Evolutionary conservation across 768 basidiomycete genomes (phyloP).

Genomic region (Amylocystis lapponica): DNA sequence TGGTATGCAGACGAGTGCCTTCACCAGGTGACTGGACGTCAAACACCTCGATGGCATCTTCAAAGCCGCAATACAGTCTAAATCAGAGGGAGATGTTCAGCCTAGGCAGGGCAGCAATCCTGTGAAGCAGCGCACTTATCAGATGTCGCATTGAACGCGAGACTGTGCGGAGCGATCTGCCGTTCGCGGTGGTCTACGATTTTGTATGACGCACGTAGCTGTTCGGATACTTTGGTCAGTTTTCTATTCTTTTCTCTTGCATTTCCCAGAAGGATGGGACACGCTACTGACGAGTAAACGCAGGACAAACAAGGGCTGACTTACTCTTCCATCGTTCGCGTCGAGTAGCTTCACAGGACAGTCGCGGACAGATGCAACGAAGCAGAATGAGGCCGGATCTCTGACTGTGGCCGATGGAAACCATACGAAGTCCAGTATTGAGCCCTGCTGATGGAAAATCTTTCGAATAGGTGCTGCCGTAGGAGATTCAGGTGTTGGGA

Average conservation of each 20-base stretch:
- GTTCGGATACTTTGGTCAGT: neutral
- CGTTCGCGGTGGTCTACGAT: slow-evolving; percentile 95
- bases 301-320: too few species aligned
- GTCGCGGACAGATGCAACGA: slow-evolving; percentile 78
- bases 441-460: slow-evolving; percentile 49
- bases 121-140: slow-evolving; percentile 44
- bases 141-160: slow-evolving; percentile 69
- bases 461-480: neutral
- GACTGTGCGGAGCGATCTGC: slow-evolving; percentile 77
- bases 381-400: slow-evolving; percentile 69
- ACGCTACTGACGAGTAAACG: too few species aligned
- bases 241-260: too few species aligned
- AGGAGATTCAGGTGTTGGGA: too few species aligned
- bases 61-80: slow-evolving; percentile 84
- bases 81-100: neutral
- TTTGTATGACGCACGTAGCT: slow-evolving; percentile 88
- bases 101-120: too few species aligned
- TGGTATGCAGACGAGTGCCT: slow-evolving; percentile 64
- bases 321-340: slow-evolving; percentile 67
- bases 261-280: too few species aligned
- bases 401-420: slow-evolving; percentile 66
- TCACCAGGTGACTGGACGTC: slow-evolving; percentile 70
- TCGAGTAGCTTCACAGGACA: slow-evolving; percentile 83
- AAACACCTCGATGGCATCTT: slow-evolving; percentile 82
- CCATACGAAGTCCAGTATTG: slow-evolving; percentile 80